These are phyloP conservation scores for Exophiala sideris DNA, from an alignment of 2,329 filamentous ascomycete genomes.

Conservation along the genomic window DNA sequence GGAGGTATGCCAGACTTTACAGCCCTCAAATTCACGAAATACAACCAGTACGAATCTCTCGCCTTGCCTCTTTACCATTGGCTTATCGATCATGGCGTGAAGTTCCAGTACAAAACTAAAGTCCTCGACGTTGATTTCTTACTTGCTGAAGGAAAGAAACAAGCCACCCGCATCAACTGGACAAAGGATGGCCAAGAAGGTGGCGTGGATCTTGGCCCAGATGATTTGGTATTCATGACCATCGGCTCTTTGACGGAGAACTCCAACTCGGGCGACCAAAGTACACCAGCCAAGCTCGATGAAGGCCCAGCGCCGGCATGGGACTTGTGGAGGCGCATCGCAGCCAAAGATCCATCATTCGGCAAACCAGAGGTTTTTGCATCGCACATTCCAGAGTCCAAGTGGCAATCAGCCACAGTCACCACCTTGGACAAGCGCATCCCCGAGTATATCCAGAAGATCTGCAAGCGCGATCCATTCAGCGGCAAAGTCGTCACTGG, in stretches of 20 bases:
- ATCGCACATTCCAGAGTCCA: slow-evolving; percentile 35
- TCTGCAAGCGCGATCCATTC: slow-evolving; percentile 33
- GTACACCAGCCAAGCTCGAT: slow-evolving; percentile 31
- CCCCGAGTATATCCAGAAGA: slow-evolving; percentile 31
- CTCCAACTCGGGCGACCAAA: slow-evolving; percentile 35
- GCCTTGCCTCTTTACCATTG: slow-evolving; percentile 29
- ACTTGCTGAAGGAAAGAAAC: slow-evolving; percentile 22
- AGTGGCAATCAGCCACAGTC: slow-evolving; percentile 42
- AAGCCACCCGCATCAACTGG: slow-evolving; percentile 30
- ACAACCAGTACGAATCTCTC: slow-evolving; percentile 31
- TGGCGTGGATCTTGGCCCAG: slow-evolving; percentile 25
- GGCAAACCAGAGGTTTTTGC: slow-evolving; percentile 44
- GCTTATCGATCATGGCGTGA: slow-evolving; percentile 28
- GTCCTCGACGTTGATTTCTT: slow-evolving; percentile 30
- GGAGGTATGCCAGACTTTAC: slow-evolving; percentile 22
- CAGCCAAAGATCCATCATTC: slow-evolving; percentile 36
- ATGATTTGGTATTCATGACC: slow-evolving; percentile 42
- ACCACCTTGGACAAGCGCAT: slow-evolving; percentile 29
- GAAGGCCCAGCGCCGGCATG: slow-evolving; percentile 40
- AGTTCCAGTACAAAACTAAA: slow-evolving; percentile 31
- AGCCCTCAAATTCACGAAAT: slow-evolving; percentile 27
- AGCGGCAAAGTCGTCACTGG: slow-evolving; percentile 35
- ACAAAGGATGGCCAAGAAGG: slow-evolving; percentile 24
- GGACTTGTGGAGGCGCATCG: slow-evolving; percentile 42
- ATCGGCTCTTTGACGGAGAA: slow-evolving; percentile 40